phyloP scores from a whole-genome alignment of 129 eudicot species.

The Pulicaria dysenterica region DNA sequence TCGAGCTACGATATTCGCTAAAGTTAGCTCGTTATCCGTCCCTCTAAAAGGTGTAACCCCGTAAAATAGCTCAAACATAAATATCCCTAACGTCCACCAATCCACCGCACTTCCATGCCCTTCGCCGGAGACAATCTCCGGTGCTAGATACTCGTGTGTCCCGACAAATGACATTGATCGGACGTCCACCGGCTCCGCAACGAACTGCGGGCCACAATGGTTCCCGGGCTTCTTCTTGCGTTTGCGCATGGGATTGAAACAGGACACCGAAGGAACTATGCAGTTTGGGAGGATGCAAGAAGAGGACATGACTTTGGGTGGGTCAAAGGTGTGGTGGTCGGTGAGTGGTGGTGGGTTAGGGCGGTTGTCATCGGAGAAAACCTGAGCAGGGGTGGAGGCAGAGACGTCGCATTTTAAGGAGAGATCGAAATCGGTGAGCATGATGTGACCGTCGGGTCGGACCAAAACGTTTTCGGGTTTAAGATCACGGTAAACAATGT shows the following conservation, averaged over 20 bases:
- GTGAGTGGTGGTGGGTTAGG: conserved; percentile 28
- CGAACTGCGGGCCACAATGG: conserved; percentile 63
- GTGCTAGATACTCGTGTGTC: conserved; percentile 93
- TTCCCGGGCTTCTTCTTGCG: conserved; percentile 64
- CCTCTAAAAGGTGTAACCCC: conserved; percentile 95
- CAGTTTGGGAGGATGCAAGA: conserved; percentile 92
- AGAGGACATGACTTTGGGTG: conserved; percentile 58
- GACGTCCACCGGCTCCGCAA: conserved; percentile 87
- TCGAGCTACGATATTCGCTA: conserved; percentile 91
- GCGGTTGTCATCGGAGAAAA: conserved; percentile 49
- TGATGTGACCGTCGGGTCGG: conserved; percentile 89
- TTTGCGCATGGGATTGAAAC: conserved; percentile 67
- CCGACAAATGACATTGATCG: conserved; percentile 96
- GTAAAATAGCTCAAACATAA: conserved; percentile 77
- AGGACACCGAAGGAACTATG: conserved; percentile 84
- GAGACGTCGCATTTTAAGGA: conserved; percentile 74
- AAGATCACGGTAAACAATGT: conserved; percentile 94
- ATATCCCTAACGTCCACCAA: conserved; percentile 97
- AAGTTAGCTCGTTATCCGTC: conserved; percentile 79
- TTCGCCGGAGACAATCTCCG: conserved; percentile 96
- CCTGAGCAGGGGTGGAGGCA: conserved; percentile 79
- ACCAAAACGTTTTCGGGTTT: conserved; percentile 95
- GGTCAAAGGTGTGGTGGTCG: conserved; percentile 37
- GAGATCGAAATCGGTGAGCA: conserved; percentile 95
- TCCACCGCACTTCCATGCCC: conserved; percentile 98